Conservation (phyloP, 2,329 filamentous ascomycete genomes). For the Alternaria postmessia region DNA sequence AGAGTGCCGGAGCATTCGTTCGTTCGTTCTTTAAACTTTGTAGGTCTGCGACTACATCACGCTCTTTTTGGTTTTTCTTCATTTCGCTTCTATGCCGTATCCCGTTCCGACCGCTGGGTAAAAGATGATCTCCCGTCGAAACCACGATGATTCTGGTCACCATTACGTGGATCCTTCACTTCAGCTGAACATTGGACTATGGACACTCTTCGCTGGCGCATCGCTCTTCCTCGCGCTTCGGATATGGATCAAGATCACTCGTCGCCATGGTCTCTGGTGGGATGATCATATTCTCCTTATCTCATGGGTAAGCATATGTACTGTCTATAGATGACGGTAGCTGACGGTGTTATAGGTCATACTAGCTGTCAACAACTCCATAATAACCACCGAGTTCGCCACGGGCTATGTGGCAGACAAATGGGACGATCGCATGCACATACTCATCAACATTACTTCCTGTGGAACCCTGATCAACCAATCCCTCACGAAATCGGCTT, state of each 20-base stretch:
- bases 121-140: constrained; percentile 35
- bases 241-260: constrained; percentile 49
- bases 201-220: constrained; percentile 51
- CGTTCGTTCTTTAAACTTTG: constrained; percentile 12
- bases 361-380: constrained; percentile 55
- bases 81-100: constrained; percentile 19
- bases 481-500: constrained; percentile 50
- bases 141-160: constrained; percentile 28
- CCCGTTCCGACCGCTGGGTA: constrained; percentile 24
- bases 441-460: constrained; percentile 58
- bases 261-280: constrained; percentile 52
- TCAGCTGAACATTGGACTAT: constrained; percentile 49
- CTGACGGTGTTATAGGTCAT: constrained; percentile 46
- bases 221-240: constrained; percentile 47
- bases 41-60: constrained; percentile 7
- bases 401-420: constrained; percentile 58
- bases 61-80: constrained; percentile 12
- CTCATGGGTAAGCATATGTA: constrained; percentile 43
- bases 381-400: constrained; percentile 59
- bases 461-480: constrained; percentile 52
- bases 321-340: not conserved
- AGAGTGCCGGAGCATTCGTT: constrained; percentile 12
- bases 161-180: constrained; percentile 48
- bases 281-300: constrained; percentile 52
- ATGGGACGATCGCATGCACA: constrained; percentile 63